A percentile compares a stretch with the other conserved stretches of the same genome.
These are phyloP conservation scores for Hypocrella siamensis DNA, from an alignment of 2,329 filamentous ascomycete genomes.

Conservation along the genomic window DNA sequence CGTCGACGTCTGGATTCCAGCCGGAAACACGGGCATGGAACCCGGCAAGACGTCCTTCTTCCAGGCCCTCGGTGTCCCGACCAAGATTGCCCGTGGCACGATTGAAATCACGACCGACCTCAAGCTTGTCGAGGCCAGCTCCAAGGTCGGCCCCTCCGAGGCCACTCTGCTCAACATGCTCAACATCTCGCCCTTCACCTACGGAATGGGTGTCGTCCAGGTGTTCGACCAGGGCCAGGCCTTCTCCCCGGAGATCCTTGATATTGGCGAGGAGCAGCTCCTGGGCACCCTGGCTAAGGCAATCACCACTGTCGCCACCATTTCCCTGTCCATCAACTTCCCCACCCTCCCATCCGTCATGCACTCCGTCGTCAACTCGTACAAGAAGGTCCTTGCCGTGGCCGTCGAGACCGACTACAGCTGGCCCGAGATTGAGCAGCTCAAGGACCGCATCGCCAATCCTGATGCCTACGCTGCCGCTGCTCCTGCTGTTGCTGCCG, in stretches of 20 bases:
- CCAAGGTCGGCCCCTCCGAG: conserved; percentile 97
- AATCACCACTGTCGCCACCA: conserved; percentile 71
- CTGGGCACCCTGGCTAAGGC: conserved; percentile 67
- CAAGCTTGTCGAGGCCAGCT: conserved; percentile 87
- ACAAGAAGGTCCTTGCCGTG: conserved; percentile 92
- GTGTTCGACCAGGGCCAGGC: conserved; percentile 96
- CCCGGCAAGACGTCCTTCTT: conserved; percentile 99
- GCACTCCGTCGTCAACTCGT: conserved; percentile 90
- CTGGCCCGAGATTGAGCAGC: conserved; percentile 91
- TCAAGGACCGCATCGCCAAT: conserved; percentile 99
- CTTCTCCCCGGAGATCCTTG: conserved; percentile 73
- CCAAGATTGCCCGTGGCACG: conserved; percentile 99
- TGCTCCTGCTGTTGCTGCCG: conserved; percentile 53
- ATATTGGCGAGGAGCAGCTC: conserved; percentile 91
- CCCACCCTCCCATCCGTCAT: conserved; percentile 92
- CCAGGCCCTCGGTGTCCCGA: conserved; percentile 99
- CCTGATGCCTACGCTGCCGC: conserved; percentile 86
- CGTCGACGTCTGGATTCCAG: conserved; percentile 83
- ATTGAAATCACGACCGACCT: conserved; percentile 98
- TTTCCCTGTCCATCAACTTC: conserved; percentile 89
- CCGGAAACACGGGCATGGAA: conserved; percentile 99
- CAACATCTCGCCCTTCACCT: conserved; percentile 99
- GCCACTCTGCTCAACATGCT: conserved; percentile 98
- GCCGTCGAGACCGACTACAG: conserved; percentile 81
- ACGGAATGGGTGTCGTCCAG: conserved; percentile 91